Percentiles rank a stretch among this genome's conserved stretches.
Conservation (phyloP, 768 basidiomycete species). For the Tricholoma bakamatsutake region DNA sequence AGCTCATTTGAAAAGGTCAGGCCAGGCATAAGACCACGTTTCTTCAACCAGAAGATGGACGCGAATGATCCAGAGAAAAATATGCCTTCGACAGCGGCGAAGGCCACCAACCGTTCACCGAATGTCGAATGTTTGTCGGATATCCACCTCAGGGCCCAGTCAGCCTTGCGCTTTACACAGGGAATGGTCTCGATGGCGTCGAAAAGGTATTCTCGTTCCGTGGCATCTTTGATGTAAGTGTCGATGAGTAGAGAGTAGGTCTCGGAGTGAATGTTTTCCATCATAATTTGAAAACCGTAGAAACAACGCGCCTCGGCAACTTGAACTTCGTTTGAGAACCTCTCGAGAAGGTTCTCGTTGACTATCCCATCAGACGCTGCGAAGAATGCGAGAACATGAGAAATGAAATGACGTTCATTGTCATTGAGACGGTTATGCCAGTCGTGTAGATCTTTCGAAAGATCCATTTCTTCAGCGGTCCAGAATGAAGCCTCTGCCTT, state of each 20-base stretch:
- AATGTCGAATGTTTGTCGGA: conserved; percentile 75
- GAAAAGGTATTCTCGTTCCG: conserved; percentile 77
- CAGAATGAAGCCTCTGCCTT: conserved; percentile 92
- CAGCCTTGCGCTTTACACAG: conserved; percentile 86
- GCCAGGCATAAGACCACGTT: conserved; percentile 96
- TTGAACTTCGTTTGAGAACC: conserved; percentile 92
- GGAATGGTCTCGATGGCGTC: conserved; percentile 93
- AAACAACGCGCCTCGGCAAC: conserved; percentile 92
- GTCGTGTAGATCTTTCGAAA: conserved; percentile 79
- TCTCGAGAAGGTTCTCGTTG: conserved; percentile 92
- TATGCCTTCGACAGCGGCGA: conserved; percentile 96
- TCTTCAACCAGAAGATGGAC: conserved; percentile 96
- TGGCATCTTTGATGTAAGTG: conserved; percentile 83
- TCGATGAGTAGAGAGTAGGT: conserved; percentile 96
- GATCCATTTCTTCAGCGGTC: conserved; percentile 91
- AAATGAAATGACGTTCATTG: conserved; percentile 86
- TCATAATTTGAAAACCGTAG: conserved; percentile 99
- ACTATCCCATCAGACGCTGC: conserved; percentile 96
- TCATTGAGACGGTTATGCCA: conserved; percentile 80
- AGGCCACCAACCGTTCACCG: conserved; percentile 85
- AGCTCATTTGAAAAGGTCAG: conserved; percentile 96
- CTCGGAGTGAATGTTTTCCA: conserved; percentile 97
- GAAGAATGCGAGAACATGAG: conserved; percentile 93
- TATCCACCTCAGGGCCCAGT: conserved; percentile 95
- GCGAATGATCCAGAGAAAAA: conserved; percentile 96